Base-by-base conservation (phyloP, 352 stramenopile species). In the Globisporangium recalcitrans region DNA sequence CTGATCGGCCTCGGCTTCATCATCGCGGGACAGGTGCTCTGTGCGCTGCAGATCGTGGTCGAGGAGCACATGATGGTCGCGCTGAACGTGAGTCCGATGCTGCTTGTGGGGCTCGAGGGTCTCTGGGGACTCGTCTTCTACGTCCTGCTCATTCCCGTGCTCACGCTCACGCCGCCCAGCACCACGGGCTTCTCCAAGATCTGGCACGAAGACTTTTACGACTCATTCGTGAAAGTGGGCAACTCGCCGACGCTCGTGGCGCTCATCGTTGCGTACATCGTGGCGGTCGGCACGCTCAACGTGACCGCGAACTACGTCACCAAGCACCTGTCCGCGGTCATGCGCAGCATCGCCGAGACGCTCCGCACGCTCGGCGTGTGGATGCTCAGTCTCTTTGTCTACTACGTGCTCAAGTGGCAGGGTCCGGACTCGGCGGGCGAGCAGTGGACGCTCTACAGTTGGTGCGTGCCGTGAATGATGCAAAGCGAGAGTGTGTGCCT, bases 71-170 rank as follows among this genome's bases (percentile, higher is more conserved):
- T 95, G 76, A 88, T 96, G 72, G 62, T 88, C 34, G 72, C 71
- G 31, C 68, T 94, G 31, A 83, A 94, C 63, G 78, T 96, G 59
- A 92, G 82, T 62, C 85, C 87, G 26, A 90, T 96, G 80, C 73
- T 94, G 65, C 73, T 95, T 46, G 88, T 96, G 31, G 88, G 88
- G 5, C 80, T 93, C 7, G 88, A 97, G 67, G 88, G 88, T 0
- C 71, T 96, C 21, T 97, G 87, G 86, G 88, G 88, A 19, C 70
- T 95, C n/a, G 77, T 77, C 16, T 91, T 95, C 63, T 90, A 93
- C 62, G 40, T 88, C 31, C 53, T 88, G 44, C 67, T 91, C 49
- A 68, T 90, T 8, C 82, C 83, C 9, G 64, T 91, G 64, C 78
- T 94, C 49, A 79, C 81, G 34, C 69, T 87, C 27, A 85, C 82